Evolutionary conservation across 345 rosid genomes (phyloP).

Genomic region (Populus nigra): DNA sequence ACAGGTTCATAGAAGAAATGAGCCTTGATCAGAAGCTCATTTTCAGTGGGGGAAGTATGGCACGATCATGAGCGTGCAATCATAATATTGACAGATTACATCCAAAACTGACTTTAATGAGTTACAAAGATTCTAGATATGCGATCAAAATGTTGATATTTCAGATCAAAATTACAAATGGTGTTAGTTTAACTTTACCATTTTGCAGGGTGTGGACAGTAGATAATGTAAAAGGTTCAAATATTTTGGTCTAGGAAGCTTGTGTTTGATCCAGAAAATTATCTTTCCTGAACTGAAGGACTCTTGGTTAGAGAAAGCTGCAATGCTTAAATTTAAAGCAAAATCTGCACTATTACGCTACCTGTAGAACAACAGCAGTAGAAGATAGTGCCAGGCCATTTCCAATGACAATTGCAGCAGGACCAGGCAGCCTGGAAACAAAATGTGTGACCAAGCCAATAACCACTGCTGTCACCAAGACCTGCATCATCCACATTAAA

Average conservation of each 20-base stretch:
- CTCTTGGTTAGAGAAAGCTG: not conserved
- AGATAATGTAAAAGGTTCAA: not conserved
- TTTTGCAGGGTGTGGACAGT: not conserved
- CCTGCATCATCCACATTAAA: conserved; percentile 50
- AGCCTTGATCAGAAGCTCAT: not conserved
- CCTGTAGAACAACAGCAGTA: conserved; percentile 98
- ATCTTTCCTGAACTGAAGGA: not conserved
- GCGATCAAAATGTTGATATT: not conserved
- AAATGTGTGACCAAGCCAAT: conserved; percentile 78
- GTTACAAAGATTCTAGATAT: not conserved
- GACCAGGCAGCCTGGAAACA: conserved; percentile 78
- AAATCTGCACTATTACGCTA: conserved; percentile 23
- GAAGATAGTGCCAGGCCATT: conserved; percentile 97
- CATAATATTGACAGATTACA: not conserved
- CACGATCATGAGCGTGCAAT: not conserved
- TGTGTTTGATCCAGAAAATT: conserved; percentile 1
- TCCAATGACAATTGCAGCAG: conserved; percentile 95
- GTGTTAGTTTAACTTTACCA: not conserved
- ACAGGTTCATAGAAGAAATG: not conserved
- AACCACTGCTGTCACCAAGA: conserved; percentile 84
- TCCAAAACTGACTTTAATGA: not conserved
- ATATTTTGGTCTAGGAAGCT: conserved; percentile 20
- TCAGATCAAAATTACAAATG: not conserved
- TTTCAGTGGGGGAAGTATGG: not conserved
- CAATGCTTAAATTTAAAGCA: conserved; percentile 9